Conservation (phyloP, 345 rosid genomes). For the Gossypium sturtianum region DNA sequence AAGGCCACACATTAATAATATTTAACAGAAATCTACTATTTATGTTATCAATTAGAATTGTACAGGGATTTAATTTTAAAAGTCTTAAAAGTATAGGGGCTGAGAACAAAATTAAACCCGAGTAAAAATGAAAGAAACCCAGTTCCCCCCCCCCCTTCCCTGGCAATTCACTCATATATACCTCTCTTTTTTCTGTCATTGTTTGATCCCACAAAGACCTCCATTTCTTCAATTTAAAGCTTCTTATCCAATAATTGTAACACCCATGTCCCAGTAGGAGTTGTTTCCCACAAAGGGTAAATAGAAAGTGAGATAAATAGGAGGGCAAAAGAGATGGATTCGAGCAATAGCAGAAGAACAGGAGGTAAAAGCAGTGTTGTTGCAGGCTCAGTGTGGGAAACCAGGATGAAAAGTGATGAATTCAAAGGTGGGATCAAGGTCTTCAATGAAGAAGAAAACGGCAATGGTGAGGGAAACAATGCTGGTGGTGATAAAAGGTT, state of each 20-base stretch:
- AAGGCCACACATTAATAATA: no score
- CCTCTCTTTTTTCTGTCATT: not conserved
- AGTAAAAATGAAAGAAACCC: no score
- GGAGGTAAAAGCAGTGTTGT: constrained; percentile 33
- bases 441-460: constrained; percentile 34
- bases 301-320: not conserved
- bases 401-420: constrained; percentile 63
- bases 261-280: constrained; percentile 21
- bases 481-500: constrained; percentile 7
- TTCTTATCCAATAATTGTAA: constrained; percentile 30
- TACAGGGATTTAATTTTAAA: no score
- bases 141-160: not conserved
- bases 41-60: no score
- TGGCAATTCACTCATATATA: not conserved
- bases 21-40: no score
- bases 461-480: not conserved
- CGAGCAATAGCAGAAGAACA: constrained; percentile 26
- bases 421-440: constrained; percentile 57
- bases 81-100: no score
- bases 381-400: constrained; percentile 82
- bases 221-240: constrained; percentile 44
- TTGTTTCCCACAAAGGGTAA: constrained; percentile 19
- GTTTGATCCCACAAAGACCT: constrained; percentile 24
- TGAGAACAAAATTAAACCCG: no score
- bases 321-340: constrained; percentile 29